Base-by-base conservation (phyloP, 2,329 filamentous ascomycete species). In the Nemania abortiva region DNA sequence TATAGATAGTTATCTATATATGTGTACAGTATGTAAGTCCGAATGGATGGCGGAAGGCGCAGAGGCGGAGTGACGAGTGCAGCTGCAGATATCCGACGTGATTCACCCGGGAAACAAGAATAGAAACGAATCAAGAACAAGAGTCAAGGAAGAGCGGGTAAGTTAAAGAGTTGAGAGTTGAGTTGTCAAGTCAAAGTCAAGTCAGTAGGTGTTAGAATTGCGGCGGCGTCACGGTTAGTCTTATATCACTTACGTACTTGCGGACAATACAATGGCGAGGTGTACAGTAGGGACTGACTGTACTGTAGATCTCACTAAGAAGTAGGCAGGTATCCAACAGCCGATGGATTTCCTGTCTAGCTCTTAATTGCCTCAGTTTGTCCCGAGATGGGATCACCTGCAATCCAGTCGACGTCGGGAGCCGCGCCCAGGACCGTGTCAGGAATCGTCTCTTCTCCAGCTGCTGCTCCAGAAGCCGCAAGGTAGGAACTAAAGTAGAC, bases 381-480 rank as follows among this genome's bases (percentile, higher is more conserved):
- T 49, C 47, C 55, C 56, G 42, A 37, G 63, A 69, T 63, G 53
- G 54, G 60, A 68, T 70, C 69, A 63, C 59, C 53, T 53, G 59
- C 31, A 59, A 13, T 52, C 56, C 42, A 62, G 42, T 58, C 39
- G 49, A 66, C 20, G 52, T 69, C 52, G 64, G 57, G 20, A 37
- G 31, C 63, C 58, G 63, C 50, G 42, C 34, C 57, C 45, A 37
- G 37, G 57, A 10, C 56, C 52, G 39, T 56, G 53, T 22, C 52
- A 37, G 42, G 24, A 5, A 27, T 27, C 24, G 15, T 31, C 31
- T 52, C 54, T 57, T 42, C 50, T 52, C 45, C 42, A 65, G 62
- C 42, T 29, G 42, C 56, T 39, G 55, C 39, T 42, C 39, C 13
- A 42, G 15, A 57, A 57, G 56, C 52, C 55, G 50, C 39, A 56